Evolutionary conservation across 345 rosid species (phyloP), one percentile per base, ranked within the genome.

Genomic region (Arabidopsis arenosa): DNA sequence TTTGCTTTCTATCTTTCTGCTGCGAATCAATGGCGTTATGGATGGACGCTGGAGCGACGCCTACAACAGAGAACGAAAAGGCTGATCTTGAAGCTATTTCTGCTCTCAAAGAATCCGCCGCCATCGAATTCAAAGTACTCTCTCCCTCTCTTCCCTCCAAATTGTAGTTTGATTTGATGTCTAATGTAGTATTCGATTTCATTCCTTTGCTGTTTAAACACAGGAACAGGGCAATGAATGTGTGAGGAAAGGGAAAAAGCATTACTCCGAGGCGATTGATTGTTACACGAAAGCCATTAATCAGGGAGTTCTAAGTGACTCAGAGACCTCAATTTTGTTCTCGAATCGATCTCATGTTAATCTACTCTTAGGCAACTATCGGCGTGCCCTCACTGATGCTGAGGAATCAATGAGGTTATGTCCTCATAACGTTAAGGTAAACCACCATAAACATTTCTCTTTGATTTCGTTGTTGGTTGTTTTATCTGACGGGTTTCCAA

Each of bases 331-430:
- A 0, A 63, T 89, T 57, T 79, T 94, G 69, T 92, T 80, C 83
- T 86, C 97, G 26, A 94, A 94, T 76, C 83, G 96, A 78, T 83
- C 97, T 14, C 97, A 87, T 81, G 98, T 90, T 6, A 94, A 94
- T 85, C 67, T 94, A 28, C 86, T 92, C 0, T 83, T 91, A 0
- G 96, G 96, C 32, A 94, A 94, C 63, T 74, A 82, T 66, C 82
- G 98, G 6, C 93, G 90, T n/a, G 93, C 92, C 7, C 85, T 94
- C 51, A 77, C 79, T 0, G 97, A 94, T 86, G 85, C 98, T 28
- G 81, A 87, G 74, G 92, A 90, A 58, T 89, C 98, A 45, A 74
- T 92, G 53, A 90, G 70, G 56, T 67, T 94, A 8, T 80, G 28
- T 65, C 84, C 89, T 1, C 79, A 83, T 2, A 92, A 87, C 51